These are phyloP conservation scores for Helotiales sp. DNA, from an alignment of 2,329 filamentous ascomycete species.

Conservation along the genomic window DNA sequence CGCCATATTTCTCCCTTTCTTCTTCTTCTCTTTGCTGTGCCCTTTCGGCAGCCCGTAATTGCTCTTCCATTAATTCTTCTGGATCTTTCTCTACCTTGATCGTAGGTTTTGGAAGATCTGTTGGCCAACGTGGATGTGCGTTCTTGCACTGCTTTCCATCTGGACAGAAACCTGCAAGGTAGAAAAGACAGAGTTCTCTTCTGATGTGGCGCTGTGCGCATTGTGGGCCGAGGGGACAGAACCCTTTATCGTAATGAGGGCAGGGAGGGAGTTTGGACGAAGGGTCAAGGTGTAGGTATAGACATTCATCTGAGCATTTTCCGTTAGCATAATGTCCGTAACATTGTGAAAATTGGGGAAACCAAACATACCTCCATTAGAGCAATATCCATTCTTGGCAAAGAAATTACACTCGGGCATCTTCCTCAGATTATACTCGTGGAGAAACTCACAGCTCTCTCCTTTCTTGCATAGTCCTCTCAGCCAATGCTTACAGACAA, in stretches of 20 bases:
- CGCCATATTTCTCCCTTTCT: slow-evolving; percentile 40
- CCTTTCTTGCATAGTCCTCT: slow-evolving; percentile 97
- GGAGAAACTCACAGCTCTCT: slow-evolving; percentile 93
- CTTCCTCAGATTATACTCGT: slow-evolving; percentile 97
- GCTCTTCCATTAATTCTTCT: slow-evolving; percentile 57
- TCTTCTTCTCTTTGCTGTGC: slow-evolving; percentile 52
- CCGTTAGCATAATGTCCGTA: slow-evolving; percentile 15
- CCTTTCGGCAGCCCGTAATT: slow-evolving; percentile 53
- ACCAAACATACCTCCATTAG: slow-evolving; percentile 62
- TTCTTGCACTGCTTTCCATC: slow-evolving; percentile 75
- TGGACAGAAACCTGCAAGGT: slow-evolving; percentile 92
- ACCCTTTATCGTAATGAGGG: slow-evolving; percentile 90
- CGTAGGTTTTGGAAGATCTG: slow-evolving; percentile 72
- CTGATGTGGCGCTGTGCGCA: slow-evolving; percentile 90
- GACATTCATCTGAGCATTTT: slow-evolving; percentile 69
- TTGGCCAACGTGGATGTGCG: slow-evolving; percentile 77
- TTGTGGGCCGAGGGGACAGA: slow-evolving; percentile 84
- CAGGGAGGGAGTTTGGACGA: slow-evolving; percentile 77
- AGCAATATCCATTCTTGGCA: slow-evolving; percentile 89
- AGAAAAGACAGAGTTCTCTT: slow-evolving; percentile 77
- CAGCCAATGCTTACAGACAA: slow-evolving; percentile 99
- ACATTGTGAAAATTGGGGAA: background rate
- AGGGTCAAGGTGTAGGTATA: slow-evolving; percentile 88
- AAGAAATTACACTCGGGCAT: slow-evolving; percentile 99
- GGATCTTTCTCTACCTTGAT: slow-evolving; percentile 65